phyloP scores from a whole-genome alignment of 2,329 filamentous ascomycete species.

The Cercospora nicotianae region DNA sequence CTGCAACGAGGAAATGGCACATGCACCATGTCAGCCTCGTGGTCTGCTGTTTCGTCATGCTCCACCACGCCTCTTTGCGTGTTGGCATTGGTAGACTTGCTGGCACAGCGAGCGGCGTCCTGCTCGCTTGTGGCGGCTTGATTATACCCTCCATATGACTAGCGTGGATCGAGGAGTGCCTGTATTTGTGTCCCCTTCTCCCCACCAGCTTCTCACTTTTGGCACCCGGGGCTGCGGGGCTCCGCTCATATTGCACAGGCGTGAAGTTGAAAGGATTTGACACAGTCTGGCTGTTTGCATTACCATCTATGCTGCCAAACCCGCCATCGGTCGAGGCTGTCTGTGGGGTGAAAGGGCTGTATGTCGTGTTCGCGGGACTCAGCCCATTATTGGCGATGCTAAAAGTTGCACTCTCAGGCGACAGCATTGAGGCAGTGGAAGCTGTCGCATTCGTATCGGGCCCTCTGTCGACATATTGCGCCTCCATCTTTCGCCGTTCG shows the following conservation, averaged over 20 bases:
- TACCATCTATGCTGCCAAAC: conserved; percentile 32
- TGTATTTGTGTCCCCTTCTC: conserved; percentile 93
- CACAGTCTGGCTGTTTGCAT: conserved; percentile 30
- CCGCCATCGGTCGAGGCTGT: conserved; percentile 35
- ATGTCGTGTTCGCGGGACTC: conserved; percentile 31
- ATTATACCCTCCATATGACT: conserved; percentile 97
- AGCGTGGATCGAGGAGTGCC: conserved; percentile 77
- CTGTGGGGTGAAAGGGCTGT: conserved; percentile 38
- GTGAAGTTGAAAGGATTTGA: conserved; percentile 92
- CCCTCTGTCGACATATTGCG: conserved; percentile 10
- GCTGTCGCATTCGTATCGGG: conserved; percentile 21
- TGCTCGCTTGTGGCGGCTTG: conserved; percentile 78
- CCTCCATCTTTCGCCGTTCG: conserved; percentile 8
- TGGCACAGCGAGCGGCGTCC: conserved; percentile 83
- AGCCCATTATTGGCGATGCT: conserved; percentile 23
- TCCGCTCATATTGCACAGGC: conserved; percentile 53
- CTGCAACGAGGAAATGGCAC: conserved; percentile 80
- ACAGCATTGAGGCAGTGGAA: conserved; percentile 33
- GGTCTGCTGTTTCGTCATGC: conserved; percentile 86
- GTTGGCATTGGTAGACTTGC: conserved; percentile 92
- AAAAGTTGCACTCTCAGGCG: conserved; percentile 35
- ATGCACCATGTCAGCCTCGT: conserved; percentile 83
- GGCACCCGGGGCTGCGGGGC: conserved; percentile 56
- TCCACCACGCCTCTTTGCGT: conserved; percentile 79
- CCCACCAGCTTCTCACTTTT: conserved; percentile 76